Conservation (phyloP, 2,329 filamentous ascomycete genomes). For the Calycina herbarum region DNA sequence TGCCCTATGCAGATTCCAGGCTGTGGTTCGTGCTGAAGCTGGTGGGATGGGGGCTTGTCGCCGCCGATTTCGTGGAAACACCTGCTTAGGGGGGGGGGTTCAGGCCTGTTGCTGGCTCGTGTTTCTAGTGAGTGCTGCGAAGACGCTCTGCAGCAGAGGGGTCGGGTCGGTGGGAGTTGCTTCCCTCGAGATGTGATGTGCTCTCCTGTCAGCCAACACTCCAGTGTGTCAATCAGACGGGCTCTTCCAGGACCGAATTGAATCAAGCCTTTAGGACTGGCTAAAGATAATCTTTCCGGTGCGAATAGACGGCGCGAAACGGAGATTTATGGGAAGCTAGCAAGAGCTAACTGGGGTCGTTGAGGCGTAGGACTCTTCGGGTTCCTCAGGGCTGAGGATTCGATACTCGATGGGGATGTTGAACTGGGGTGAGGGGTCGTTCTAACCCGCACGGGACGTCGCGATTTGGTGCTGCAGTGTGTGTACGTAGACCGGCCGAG, state of each 20-base stretch:
- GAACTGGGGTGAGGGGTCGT: neutral
- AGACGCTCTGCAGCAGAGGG: neutral
- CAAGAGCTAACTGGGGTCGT: neutral
- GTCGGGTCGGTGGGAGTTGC: neutral
- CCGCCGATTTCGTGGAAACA: neutral
- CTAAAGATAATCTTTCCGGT: neutral
- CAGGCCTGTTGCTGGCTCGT: slow-evolving; percentile 4
- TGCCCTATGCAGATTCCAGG: slow-evolving; percentile 3
- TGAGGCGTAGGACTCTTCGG: neutral
- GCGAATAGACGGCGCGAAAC: neutral
- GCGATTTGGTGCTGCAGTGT: neutral
- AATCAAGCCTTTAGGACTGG: neutral
- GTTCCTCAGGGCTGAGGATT: neutral
- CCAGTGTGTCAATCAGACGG: neutral
- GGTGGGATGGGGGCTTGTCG: slow-evolving; percentile 4
- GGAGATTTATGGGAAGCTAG: slow-evolving; percentile 1
- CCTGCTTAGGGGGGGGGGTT: neutral
- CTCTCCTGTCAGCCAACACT: neutral
- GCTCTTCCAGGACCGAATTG: neutral
- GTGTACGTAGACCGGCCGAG: neutral
- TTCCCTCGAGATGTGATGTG: neutral
- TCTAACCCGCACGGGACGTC: neutral
- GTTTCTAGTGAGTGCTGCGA: neutral
- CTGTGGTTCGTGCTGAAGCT: neutral
- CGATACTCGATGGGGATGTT: neutral